Conservation (phyloP, 2,329 filamentous ascomycete genomes). For the Exophiala viscosa region DNA sequence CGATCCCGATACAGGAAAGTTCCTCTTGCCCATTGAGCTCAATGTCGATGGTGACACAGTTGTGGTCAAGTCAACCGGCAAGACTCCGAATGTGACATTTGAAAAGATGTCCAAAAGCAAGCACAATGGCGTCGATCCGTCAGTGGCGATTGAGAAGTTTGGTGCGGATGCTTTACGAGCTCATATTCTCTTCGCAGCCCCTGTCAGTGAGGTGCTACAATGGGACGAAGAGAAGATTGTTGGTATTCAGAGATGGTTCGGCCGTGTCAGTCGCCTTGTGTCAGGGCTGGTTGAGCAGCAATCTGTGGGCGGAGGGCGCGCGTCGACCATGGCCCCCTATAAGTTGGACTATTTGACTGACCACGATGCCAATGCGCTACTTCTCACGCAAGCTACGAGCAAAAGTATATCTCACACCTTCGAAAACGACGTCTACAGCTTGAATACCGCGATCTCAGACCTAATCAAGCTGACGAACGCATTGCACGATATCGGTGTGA, state of each 20-base stretch:
- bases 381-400: constrained; percentile 65
- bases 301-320: constrained; percentile 39
- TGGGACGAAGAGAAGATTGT: constrained; percentile 83
- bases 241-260: constrained; percentile 77
- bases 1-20: constrained; percentile 69
- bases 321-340: not conserved
- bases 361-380: constrained; percentile 52
- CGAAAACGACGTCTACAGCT: constrained; percentile 64
- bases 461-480: constrained; percentile 77
- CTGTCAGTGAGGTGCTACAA: constrained; percentile 76
- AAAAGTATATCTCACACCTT: constrained; percentile 65
- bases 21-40: constrained; percentile 72
- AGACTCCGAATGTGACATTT: constrained; percentile 60
- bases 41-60: constrained; percentile 53
- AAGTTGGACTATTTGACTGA: constrained; percentile 30
- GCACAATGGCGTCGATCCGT: constrained; percentile 83
- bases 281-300: constrained; percentile 20
- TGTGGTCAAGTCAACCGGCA: constrained; percentile 59
- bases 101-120: constrained; percentile 98
- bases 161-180: constrained; percentile 81
- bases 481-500: constrained; percentile 36
- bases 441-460: constrained; percentile 81
- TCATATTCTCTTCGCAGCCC: constrained; percentile 85
- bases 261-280: constrained; percentile 61
- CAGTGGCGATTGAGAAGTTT: constrained; percentile 65